Evolutionary conservation across 208 protist genomes (phyloP), one percentile per base, ranked within the genome.

Genomic region (Herpetomonas muscarum): DNA sequence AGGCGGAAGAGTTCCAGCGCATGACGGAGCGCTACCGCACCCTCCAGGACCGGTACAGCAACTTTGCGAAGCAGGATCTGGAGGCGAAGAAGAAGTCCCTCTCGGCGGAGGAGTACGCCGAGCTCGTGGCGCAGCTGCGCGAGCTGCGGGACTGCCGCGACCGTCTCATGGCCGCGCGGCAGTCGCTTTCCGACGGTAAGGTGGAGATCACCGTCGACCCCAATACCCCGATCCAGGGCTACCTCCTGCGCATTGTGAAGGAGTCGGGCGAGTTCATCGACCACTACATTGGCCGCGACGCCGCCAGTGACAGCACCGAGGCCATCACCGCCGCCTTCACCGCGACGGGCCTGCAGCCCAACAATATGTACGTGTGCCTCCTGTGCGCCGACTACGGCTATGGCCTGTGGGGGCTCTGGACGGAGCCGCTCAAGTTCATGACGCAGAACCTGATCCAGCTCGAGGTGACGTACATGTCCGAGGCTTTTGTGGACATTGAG

Each of bases 361-460:
- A 97, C 76, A 77, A 64, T 58, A 75, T 92, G 69, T 97, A 97
- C 67, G 76, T 88, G 41, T 88, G 76, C 50, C 50, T 87, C 10
- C 55, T 97, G 4, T 92, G 81, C 59, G 65, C 78, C n/a, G 58
- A 89, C 63, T 97, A 97, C 63, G 84, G 79, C 28, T 55, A 74
- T 28, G 67, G 67, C 19, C 49, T 83, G 36, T 92, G 82, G 81
- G 91, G 91, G 13, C 58, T 57, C 64, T 97, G 91, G 88, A 88
- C 87, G 25, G 30, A 44, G 30, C 85, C 87, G 46, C 70, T 94
- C 1, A 86, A 92, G 72, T 87, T 93, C 56, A 86, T 97, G 76
- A 97, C 88, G 24, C 85, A 93, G 68, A 94, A 95, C 72, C 74
- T 92, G 13, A 78, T 97, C 30, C 88, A 97, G 59, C 70, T 97